Evolutionary conservation across 1,139 yeast genomes (phyloP).

Genomic region (Geotrichum klebahnii): DNA sequence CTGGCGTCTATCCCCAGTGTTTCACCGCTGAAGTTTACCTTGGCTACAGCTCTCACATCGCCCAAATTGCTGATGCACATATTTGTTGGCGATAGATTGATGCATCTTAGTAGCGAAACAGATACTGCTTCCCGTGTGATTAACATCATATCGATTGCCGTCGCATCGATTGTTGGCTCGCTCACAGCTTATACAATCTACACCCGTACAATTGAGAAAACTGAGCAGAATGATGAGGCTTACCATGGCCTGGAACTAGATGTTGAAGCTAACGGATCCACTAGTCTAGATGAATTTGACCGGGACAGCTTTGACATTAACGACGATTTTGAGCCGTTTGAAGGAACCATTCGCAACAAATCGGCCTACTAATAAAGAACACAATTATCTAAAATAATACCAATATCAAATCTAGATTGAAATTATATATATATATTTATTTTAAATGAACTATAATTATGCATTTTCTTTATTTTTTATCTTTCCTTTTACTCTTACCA

Average conservation of each 20-base stretch:
- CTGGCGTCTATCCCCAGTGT: slow-evolving; percentile 80
- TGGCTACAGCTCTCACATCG: slow-evolving; percentile 62
- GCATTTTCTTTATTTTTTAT: background rate
- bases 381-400: background rate
- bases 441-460: background rate
- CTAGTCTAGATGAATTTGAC: background rate
- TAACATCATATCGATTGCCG: slow-evolving; percentile 58
- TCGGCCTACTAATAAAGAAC: background rate
- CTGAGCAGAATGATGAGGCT: slow-evolving; percentile 15
- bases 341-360: background rate
- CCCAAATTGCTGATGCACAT: slow-evolving; percentile 77
- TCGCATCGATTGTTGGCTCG: slow-evolving; percentile 57
- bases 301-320: slow-evolving; percentile 18
- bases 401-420: background rate
- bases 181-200: slow-evolving; percentile 70
- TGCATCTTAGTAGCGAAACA: slow-evolving; percentile 57
- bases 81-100: slow-evolving; percentile 75
- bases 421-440: too few species aligned
- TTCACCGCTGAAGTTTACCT: slow-evolving; percentile 37
- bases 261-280: background rate
- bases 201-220: slow-evolving; percentile 38
- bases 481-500: too few species aligned
- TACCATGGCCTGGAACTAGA: slow-evolving; percentile 12
- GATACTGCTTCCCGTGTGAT: slow-evolving; percentile 52
- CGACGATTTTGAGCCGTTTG: slow-evolving; percentile 4